Percentiles rank a stretch among this genome's conserved stretches.
These are phyloP conservation scores for Nigrospora osmanthi DNA, from an alignment of 2,329 filamentous ascomycete species.

Conservation along the genomic window DNA sequence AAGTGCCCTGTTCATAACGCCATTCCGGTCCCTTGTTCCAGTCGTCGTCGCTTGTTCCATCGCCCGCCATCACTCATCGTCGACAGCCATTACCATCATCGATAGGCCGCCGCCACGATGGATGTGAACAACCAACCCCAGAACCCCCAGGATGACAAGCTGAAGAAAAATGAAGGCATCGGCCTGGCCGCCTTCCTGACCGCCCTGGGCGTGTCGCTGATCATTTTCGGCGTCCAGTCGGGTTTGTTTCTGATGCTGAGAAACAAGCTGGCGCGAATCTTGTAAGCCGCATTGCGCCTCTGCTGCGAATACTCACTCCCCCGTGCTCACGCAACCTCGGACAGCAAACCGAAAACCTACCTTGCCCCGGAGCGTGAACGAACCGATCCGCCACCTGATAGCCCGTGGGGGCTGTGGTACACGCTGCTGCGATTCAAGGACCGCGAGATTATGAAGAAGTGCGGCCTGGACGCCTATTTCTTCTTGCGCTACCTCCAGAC, in stretches of 20 bases:
- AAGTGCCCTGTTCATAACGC: too few relatives aligned
- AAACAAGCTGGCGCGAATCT: conserved; percentile 74
- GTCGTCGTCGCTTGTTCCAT: too few relatives aligned
- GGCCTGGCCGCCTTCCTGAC: conserved; percentile 53
- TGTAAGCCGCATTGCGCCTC: conserved; percentile 41
- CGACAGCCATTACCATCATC: too few relatives aligned
- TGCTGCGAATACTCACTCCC: too few relatives aligned
- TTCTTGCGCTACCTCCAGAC: conserved; percentile 70
- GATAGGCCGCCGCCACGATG: neutral
- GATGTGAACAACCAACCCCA: neutral
- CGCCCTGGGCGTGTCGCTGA: conserved; percentile 53
- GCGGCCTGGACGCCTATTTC: conserved; percentile 93
- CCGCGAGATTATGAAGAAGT: conserved; percentile 86
- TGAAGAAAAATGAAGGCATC: conserved; percentile 25
- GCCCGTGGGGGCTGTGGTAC: conserved; percentile 42
- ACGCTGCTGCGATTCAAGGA: conserved; percentile 61
- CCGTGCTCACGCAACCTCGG: neutral
- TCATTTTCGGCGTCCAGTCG: conserved; percentile 57
- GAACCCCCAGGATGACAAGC: too few relatives aligned
- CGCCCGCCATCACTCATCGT: too few relatives aligned
- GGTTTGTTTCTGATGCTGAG: conserved; percentile 69
- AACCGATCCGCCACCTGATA: conserved; percentile 62
- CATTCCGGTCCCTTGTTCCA: too few relatives aligned
- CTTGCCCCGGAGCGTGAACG: conserved; percentile 80
- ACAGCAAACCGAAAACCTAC: conserved; percentile 74